A percentile compares a stretch with the other conserved stretches of the same genome.
These are phyloP conservation scores for Globisporangium middletonii DNA, from an alignment of 352 stramenopile species.

Conservation along the genomic window DNA sequence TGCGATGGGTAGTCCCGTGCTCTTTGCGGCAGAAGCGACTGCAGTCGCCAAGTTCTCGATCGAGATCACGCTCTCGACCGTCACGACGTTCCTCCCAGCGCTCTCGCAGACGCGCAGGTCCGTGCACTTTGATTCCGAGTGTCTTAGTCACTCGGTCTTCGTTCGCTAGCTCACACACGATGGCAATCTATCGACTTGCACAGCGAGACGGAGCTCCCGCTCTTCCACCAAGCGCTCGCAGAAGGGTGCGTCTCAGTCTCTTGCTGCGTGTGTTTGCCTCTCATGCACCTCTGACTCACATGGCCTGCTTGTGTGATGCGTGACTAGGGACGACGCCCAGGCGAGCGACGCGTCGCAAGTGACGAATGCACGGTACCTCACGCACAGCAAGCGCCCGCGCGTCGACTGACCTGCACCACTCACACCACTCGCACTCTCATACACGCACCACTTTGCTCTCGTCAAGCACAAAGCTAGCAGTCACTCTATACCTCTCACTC, in stretches of 20 bases:
- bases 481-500: neutral
- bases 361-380: conserved; percentile 48
- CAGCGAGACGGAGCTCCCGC: conserved; percentile 32
- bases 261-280: too few relatives aligned
- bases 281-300: too few relatives aligned
- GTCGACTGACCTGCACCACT: conserved; percentile 18
- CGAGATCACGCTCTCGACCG: conserved; percentile 77
- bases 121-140: neutral
- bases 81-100: conserved; percentile 71
- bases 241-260: conserved; percentile 2
- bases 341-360: conserved; percentile 42
- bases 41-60: conserved; percentile 61
- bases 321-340: conserved; percentile 3
- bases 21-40: conserved; percentile 69
- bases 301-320: too few relatives aligned
- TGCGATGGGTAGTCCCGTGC: conserved; percentile 38
- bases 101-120: conserved; percentile 50
- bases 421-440: too few relatives aligned
- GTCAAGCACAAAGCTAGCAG: neutral
- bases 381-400: conserved; percentile 47
- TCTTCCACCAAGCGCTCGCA: conserved; percentile 17
- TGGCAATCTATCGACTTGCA: neutral
- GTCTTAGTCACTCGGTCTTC: neutral
- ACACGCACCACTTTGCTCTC: neutral
- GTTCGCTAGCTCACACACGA: neutral